phyloP scores from a whole-genome alignment of 108 stramenopile genomes.

The Cyclostephanos invisitatus region DNA sequence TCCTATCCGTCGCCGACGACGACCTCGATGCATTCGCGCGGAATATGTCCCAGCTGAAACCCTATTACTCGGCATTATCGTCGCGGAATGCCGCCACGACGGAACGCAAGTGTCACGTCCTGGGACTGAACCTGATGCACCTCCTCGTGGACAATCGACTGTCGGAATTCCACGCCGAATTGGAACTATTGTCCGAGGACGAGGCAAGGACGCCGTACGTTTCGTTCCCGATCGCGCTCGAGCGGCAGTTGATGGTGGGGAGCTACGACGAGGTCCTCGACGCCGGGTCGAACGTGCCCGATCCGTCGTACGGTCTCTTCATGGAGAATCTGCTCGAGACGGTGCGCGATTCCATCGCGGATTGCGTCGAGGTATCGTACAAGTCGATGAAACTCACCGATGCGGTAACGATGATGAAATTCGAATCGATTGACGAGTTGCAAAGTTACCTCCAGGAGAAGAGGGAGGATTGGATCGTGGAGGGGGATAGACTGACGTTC shows the following conservation, averaged over 20 bases:
- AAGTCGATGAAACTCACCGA: conserved; percentile 64
- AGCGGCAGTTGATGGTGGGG: conserved; percentile 88
- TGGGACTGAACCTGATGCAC: conserved; percentile 87
- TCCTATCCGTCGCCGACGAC: conserved; percentile 74
- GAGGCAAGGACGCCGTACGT: conserved; percentile 66
- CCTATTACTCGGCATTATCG: conserved; percentile 55
- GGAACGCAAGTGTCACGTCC: conserved; percentile 71
- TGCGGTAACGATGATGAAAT: conserved; percentile 83
- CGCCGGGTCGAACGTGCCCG: conserved; percentile 56
- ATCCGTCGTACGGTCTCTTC: conserved; percentile 78
- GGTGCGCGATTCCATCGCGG: conserved; percentile 84
- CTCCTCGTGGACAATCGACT: conserved; percentile 86
- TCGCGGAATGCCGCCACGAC: conserved; percentile 19
- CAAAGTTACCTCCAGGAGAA: conserved; percentile 73
- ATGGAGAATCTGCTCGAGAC: conserved; percentile 79
- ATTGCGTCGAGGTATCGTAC: conserved; percentile 87
- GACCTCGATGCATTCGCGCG: conserved; percentile 87
- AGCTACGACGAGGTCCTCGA: conserved; percentile 81
- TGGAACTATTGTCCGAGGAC: conserved; percentile 79
- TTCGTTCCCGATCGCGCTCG: conserved; percentile 81
- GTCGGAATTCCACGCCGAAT: conserved; percentile 88
- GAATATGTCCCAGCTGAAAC: conserved; percentile 80
- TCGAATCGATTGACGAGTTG: conserved; percentile 61
- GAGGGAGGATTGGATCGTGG: conserved; percentile 87
- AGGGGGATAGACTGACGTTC: conserved; percentile 61